Percentiles rank a stretch among this genome's conserved stretches.
Conservation (phyloP, 2,329 filamentous ascomycete genomes). For the Aureobasidium sp. region DNA sequence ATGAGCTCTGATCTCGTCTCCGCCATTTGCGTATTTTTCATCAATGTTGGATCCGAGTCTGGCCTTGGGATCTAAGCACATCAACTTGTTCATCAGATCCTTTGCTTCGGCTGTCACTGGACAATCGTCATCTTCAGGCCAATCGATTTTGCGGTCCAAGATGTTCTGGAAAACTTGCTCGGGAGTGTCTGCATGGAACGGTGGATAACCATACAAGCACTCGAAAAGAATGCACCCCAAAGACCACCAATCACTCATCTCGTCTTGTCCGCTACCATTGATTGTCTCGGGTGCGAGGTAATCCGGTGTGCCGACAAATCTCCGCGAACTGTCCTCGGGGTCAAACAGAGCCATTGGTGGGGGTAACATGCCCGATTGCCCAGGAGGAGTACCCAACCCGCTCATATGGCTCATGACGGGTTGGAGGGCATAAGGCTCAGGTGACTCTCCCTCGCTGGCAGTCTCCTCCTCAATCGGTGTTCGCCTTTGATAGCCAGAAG, state of each 20-base stretch:
- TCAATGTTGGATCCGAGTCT: slow-evolving; percentile 79
- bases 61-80: slow-evolving; percentile 75
- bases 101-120: slow-evolving; percentile 76
- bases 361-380: slow-evolving; percentile 71
- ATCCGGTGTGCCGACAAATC: slow-evolving; percentile 94
- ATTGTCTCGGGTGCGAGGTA: slow-evolving; percentile 97
- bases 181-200: slow-evolving; percentile 83
- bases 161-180: slow-evolving; percentile 98
- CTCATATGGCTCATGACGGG: slow-evolving; percentile 49
- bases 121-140: slow-evolving; percentile 75
- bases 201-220: slow-evolving; percentile 86
- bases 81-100: slow-evolving; percentile 85
- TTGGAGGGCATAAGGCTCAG: slow-evolving; percentile 65
- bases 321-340: slow-evolving; percentile 83
- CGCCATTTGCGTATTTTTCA: slow-evolving; percentile 75
- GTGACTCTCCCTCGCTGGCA: slow-evolving; percentile 63
- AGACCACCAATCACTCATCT: slow-evolving; percentile 99
- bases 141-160: slow-evolving; percentile 77
- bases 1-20: slow-evolving; percentile 83
- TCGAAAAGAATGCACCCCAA: slow-evolving; percentile 98
- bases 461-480: slow-evolving; percentile 68
- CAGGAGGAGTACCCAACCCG: slow-evolving; percentile 54
- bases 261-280: slow-evolving; percentile 88
- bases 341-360: slow-evolving; percentile 92
- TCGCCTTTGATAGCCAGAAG: slow-evolving; percentile 34